phyloP scores from a whole-genome alignment of 257 asterid species.

The Forsythia suspensa region DNA sequence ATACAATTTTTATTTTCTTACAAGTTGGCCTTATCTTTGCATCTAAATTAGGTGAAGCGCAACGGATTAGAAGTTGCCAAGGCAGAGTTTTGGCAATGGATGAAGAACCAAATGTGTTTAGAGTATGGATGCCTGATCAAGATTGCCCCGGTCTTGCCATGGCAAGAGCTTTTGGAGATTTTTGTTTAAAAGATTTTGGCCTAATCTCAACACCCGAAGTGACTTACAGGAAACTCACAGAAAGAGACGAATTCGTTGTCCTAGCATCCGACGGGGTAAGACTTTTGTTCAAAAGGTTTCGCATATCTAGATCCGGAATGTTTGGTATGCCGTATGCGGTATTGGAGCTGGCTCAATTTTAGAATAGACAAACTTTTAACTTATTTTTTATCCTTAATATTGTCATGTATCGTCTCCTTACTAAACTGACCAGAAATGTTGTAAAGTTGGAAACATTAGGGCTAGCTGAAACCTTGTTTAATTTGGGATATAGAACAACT shows the following conservation, averaged over 20 bases:
- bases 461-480: too few relatives aligned
- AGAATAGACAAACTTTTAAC: too few relatives aligned
- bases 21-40: neutral
- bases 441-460: too few relatives aligned
- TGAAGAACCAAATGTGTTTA: constrained; percentile 69
- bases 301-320: too few relatives aligned
- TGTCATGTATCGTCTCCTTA: too few relatives aligned
- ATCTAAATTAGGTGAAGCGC: constrained; percentile 49
- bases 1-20: neutral
- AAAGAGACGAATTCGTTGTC: constrained; percentile 75
- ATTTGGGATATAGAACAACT: too few relatives aligned
- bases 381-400: too few relatives aligned
- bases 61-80: constrained; percentile 49
- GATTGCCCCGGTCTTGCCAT: constrained; percentile 95
- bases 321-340: too few relatives aligned
- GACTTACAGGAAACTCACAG: constrained; percentile 53
- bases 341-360: too few relatives aligned
- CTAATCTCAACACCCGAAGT: constrained; percentile 74
- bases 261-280: constrained; percentile 94
- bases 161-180: constrained; percentile 94
- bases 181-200: constrained; percentile 80
- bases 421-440: too few relatives aligned
- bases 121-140: constrained; percentile 91
- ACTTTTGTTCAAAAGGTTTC: neutral
- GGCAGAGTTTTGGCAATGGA: constrained; percentile 87